Base-by-base conservation (phyloP, 192 early-diverging fungal genomes). In the Backusella westeae region DNA sequence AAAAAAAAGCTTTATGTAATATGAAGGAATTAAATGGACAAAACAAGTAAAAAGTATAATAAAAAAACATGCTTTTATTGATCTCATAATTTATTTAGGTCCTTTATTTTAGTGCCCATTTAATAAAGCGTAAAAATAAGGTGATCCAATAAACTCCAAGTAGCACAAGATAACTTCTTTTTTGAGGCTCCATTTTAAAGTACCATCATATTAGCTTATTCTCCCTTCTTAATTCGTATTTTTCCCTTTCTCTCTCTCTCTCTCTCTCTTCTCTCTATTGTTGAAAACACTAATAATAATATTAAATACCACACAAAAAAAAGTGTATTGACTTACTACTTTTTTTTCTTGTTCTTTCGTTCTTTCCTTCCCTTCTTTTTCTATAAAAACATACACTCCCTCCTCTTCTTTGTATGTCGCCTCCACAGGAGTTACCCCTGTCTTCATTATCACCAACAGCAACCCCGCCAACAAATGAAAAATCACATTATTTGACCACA, bases 381-480 rank as follows among this genome's bases (percentile, higher is more conserved):
- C 9, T 63, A 29, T 3, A 26, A 2, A 12, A 12, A 29, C 12
- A 63, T 12, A 29, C 29, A 26, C 12, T 23, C 9, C 0, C 15
- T 44, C 32, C 32, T 63, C 56, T 23, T 29, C 38, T 63, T 63
- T 63, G 26, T 63, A 63, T 63, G 56, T 29, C 56, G 26, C 56
- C 56, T 63, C 21, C 56, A 63, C 56, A 63, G 21, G 56, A 63
- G 26, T 29, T 63, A 63, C 56, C 56, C 56, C 23, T 63, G 56
- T 26, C 56, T 26, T 63, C 56, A 63, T 2, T 63, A 63, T 63
- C 56, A 63, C 56, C 56, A 29, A 56, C 53, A 56, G 10, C 26
- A 63, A 63, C 56, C 26, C 56, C 56, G 56, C 21, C 56, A 63
- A 29, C 12, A 63, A 63, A 63, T 63, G 56, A 63, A 63, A 63